Base-by-base conservation (phyloP, 768 basidiomycete species). In the Roridomyces roridus region DNA sequence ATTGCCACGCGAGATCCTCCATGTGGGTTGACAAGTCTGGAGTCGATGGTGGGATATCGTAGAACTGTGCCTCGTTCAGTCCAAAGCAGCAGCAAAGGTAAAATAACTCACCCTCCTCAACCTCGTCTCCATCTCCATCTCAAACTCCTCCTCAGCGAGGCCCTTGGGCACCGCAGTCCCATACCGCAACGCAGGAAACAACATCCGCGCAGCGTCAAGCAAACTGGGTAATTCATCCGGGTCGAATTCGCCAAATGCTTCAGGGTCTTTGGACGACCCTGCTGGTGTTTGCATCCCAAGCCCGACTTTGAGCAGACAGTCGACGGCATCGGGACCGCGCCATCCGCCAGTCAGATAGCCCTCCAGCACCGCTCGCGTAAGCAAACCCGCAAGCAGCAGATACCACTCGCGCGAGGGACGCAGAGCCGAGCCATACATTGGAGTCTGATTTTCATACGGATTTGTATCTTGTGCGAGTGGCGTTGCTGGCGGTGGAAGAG, bases 291-390 rank as follows among this genome's bases (percentile, higher is more conserved):
- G 51, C 15, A 52, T 46, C 8, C 85, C 84, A 40, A 89, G 71
- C 1, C 92, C 93, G 21, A 94, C 81, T 2, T 87, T 85, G 44
- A 94, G 72, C 51, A 95, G 71, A 56, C 88, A 84, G 64, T 91
- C 87, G 10, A 86, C 80, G 6, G 87, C 85, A 35, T 85, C 82
- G 1, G 82, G 73, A 1, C 93, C 92, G 25, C 79, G 81, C 93
- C 93, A 96, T 0, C 89, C 88, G 10, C 85, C 88, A 2, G 85
- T 86, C 41, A 94, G 78, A 67, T 94, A 95, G 0, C 93, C 93
- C 66, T 96, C 92, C 47, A 95, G 72, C 18, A 86, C 89, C 0
- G 91, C 91, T n/a, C 92, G 83, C 6, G 92, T 92, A 25, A 93
- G 76, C 21, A 96, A 74, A 2, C 89, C 87, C 0, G 84, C 84